Base-by-base conservation (phyloP, 2,329 filamentous ascomycete species). In the Beauveria medogensis region DNA sequence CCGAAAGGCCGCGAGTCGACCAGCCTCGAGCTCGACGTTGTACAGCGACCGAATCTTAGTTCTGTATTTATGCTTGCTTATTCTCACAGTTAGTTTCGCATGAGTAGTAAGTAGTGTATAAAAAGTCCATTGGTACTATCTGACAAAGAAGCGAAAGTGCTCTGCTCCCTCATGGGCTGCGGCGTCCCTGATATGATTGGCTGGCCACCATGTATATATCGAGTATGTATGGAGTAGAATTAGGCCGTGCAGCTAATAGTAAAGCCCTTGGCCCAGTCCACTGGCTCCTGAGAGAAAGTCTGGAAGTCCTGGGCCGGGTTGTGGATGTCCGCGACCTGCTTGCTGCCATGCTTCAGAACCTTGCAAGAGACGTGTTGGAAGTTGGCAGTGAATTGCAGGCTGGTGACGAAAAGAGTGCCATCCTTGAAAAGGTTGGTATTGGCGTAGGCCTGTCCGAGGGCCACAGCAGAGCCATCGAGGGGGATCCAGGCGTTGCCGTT, bases 361-460 rank as follows among this genome's bases (percentile, higher is more conserved):
- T 56, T 18, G 43, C 54, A 56, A n/a, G 41, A 28, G 3, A 56
- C 54, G n/a, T 18, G 54, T 28, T 56, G 54, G 41, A 56, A 56
- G 54, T 56, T 56, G 28, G 14, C 28, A n/a, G 54, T 56, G 26
- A 56, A 56, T 9, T 56, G 41, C 12, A 56, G 43, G 54, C 54
- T 56, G 54, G 54, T 56, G 54, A 56, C 54, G 43, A 56, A 12
- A 3, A 56, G 54, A 8, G 54, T 56, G 26, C 54, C 54, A 26
- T 47, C 54, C 54, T 56, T 47, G 54, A 47, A 56, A 10, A 56
- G 43, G 54, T 56, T 56, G 54, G 54, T 56, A 8, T 56, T 56
- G 54, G 41, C 54, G n/a, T 56, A 56, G 28, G 54, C 54, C 26
- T 56, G 41, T 10, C 54, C 54, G 28, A 56, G 54, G 18, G 22